Conservation (phyloP, 2,329 filamentous ascomycete genomes). For the Epichloe bromicola region DNA sequence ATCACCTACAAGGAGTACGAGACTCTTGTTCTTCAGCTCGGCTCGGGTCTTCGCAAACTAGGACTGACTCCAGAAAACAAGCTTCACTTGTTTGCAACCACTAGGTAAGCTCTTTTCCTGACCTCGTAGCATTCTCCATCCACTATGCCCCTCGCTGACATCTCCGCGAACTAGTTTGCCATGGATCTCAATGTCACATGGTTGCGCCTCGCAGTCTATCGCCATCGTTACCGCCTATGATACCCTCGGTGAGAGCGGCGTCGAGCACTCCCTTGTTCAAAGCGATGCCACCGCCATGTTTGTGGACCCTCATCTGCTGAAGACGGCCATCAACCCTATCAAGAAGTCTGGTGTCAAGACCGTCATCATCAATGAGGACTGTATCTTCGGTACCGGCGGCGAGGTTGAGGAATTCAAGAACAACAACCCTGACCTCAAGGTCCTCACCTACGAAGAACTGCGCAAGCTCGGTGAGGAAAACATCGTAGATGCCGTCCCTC, state of each 20-base stretch:
- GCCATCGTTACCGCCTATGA: constrained; percentile 92
- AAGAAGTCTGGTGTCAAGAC: constrained; percentile 43
- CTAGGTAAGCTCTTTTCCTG: constrained; percentile 40
- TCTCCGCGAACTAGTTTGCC: constrained; percentile 40
- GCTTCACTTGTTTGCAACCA: constrained; percentile 75
- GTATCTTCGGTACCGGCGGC: constrained; percentile 35
- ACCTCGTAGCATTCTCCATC: background rate
- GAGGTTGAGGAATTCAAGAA: constrained; percentile 43
- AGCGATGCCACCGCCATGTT: constrained; percentile 75
- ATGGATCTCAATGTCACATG: constrained; percentile 76
- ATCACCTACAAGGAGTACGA: constrained; percentile 71
- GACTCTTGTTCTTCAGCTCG: constrained; percentile 53
- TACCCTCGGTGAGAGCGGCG: constrained; percentile 71
- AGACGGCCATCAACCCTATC: constrained; percentile 43
- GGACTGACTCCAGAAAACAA: constrained; percentile 55
- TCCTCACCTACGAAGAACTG: constrained; percentile 43
- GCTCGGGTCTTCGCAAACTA: constrained; percentile 60
- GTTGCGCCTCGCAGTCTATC: constrained; percentile 69
- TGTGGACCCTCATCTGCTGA: constrained; percentile 66
- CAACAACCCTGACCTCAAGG: constrained; percentile 38
- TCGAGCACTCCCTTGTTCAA: constrained; percentile 76
- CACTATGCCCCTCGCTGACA: background rate
- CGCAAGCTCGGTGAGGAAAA: constrained; percentile 50
- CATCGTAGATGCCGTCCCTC: constrained; percentile 56
- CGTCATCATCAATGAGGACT: constrained; percentile 50